These are phyloP conservation scores for Pseudogymnoascus destructans DNA, from an alignment of 2,329 filamentous ascomycete genomes.

Conservation along the genomic window DNA sequence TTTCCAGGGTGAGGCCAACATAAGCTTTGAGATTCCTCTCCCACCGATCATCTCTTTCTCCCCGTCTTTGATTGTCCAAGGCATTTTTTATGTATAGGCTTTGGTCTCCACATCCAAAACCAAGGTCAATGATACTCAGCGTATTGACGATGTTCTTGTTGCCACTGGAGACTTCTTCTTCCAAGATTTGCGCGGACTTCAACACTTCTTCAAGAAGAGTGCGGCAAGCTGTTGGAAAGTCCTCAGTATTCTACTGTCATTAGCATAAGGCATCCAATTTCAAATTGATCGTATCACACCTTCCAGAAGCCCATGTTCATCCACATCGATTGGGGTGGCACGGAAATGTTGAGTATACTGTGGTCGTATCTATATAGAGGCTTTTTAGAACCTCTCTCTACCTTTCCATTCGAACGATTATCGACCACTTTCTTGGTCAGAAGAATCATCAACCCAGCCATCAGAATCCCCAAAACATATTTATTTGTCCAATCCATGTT, in stretches of 20 bases:
- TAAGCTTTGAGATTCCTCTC: constrained; percentile 9
- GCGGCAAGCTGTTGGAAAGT: constrained; percentile 12
- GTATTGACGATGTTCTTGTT: neutral
- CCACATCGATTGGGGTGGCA: constrained; percentile 13
- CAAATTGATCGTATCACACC: constrained; percentile 6
- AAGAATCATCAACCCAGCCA: constrained; percentile 8
- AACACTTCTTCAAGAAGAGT: constrained; percentile 14
- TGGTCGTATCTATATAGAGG: constrained; percentile 14
- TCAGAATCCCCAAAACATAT: constrained; percentile 5
- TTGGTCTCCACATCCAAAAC: constrained; percentile 14
- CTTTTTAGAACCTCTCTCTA: neutral
- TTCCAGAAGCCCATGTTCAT: constrained; percentile 16
- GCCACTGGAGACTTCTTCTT: neutral
- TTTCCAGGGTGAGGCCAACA: constrained; percentile 12
- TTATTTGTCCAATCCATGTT: constrained; percentile 9
- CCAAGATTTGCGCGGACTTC: constrained; percentile 9
- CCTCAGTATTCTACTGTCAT: constrained; percentile 10
- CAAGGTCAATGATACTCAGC: constrained; percentile 13
- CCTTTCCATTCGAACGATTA: constrained; percentile 6
- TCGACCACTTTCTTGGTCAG: neutral
- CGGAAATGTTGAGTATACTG: constrained; percentile 12
- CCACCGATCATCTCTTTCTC: neutral
- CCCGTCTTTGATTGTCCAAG: neutral
- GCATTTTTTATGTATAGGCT: constrained; percentile 11
- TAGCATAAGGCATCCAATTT: neutral